These are phyloP conservation scores for Hygrophila difformis DNA, from an alignment of 257 asterid species.

Conservation along the genomic window DNA sequence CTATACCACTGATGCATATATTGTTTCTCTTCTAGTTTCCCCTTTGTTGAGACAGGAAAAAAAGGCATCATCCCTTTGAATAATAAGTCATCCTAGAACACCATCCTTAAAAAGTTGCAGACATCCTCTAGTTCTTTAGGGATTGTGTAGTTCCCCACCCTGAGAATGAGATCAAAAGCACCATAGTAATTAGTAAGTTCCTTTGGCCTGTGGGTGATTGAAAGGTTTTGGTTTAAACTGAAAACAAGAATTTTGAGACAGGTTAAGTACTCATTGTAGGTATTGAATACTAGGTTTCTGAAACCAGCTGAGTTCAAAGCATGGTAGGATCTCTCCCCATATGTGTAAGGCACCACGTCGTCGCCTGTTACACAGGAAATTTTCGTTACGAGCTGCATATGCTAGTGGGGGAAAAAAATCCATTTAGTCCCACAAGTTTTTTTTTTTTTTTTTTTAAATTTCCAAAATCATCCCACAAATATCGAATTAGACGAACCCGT, in stretches of 20 bases:
- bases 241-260: background rate
- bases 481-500: too few relatives aligned
- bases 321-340: slow-evolving; percentile 71
- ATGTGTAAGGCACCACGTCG: slow-evolving; percentile 65
- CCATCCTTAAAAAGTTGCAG: slow-evolving; percentile 60
- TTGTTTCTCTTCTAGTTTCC: background rate
- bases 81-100: slow-evolving; percentile 23
- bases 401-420: too few relatives aligned
- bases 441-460: too few relatives aligned
- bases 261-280: slow-evolving; percentile 54
- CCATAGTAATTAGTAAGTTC: slow-evolving; percentile 3
- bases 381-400: too few relatives aligned
- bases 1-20: background rate
- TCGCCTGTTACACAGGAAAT: slow-evolving; percentile 57
- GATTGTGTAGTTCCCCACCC: slow-evolving; percentile 86
- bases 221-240: background rate
- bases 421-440: too few relatives aligned
- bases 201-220: background rate
- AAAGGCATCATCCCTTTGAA: background rate
- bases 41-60: background rate
- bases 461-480: too few relatives aligned
- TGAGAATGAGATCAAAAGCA: slow-evolving; percentile 16
- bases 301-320: slow-evolving; percentile 75
- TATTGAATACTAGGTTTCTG: slow-evolving; percentile 47
- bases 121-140: slow-evolving; percentile 91